These are phyloP conservation scores for Kitagawia praeruptora DNA, from an alignment of 129 eudicot species.

Conservation along the genomic window DNA sequence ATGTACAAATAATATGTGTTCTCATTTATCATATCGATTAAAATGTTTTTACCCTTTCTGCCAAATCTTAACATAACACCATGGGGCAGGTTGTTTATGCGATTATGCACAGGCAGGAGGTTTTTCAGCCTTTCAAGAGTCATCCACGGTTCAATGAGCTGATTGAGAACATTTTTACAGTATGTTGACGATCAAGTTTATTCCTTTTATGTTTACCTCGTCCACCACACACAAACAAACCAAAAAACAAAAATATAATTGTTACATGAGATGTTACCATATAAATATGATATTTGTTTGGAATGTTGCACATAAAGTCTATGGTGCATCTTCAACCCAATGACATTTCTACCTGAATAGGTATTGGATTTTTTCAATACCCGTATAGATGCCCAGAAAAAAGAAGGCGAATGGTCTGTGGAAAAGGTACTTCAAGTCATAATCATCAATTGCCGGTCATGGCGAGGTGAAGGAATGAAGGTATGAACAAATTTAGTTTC, in stretches of 20 bases:
- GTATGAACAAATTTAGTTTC: conserved; percentile 23
- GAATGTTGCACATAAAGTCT: not conserved
- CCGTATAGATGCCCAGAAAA: conserved; percentile 81
- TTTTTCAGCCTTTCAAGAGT: conserved; percentile 84
- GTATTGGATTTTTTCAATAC: conserved; percentile 82
- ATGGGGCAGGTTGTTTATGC: conserved; percentile 85
- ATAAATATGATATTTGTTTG: not conserved
- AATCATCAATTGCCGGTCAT: conserved; percentile 65
- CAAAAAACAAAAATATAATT: not conserved
- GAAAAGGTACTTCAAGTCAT: conserved; percentile 89
- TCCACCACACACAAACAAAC: not conserved
- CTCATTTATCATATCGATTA: not conserved
- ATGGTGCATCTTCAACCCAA: conserved; percentile 13
- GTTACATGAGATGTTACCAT: not conserved
- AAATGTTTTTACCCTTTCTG: conserved; percentile 4
- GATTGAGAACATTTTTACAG: conserved; percentile 86
- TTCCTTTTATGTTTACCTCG: not conserved
- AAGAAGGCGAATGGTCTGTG: conserved; percentile 90
- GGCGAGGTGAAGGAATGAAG: conserved; percentile 99
- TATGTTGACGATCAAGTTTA: conserved; percentile 25
- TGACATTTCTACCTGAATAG: conserved; percentile 26
- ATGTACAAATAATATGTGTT: not conserved
- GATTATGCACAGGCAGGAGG: conserved; percentile 96
- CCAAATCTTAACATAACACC: not conserved
- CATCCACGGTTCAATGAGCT: conserved; percentile 97